Evolutionary conservation across 1,139 yeast genomes (phyloP), one percentile per base, ranked within the genome.

Genomic region (Yamadazyma membranifaciens): DNA sequence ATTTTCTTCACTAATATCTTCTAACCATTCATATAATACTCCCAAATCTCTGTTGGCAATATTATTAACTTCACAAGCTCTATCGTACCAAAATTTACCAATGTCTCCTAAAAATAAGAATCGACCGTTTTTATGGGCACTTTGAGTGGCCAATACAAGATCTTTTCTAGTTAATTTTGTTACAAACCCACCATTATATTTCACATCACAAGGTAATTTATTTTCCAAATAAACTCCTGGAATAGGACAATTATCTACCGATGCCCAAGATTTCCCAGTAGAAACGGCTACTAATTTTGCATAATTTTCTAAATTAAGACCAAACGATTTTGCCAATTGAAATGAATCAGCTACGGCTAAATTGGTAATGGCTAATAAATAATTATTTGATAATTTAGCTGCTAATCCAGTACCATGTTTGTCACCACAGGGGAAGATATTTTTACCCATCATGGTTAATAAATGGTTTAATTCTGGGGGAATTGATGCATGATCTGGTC

Each of bases 221-320:
- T 51, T 51, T 36, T 69, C 75, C 3, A 79, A 73, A 45, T 71
- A 69, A 9, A 72, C 74, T 4, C 78, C 80, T 0, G 75, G 72
- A 34, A 79, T 80, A 2, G 84, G 84, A 55, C 79, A 76, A 56
- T 79, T 79, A 51, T 74, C 80, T 31, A 73, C 80, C 2, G 80
- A 67, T 13, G 83, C 80, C 84, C 84, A 79, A 12, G 78, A 66
- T 50, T 77, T 73, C 31, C 83, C 84, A 6, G 83, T 75, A n/a
- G 81, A 74, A 2, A 75, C 77, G 29, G 80, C 62, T 20, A 79
- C 80, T 45, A 79, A 65, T 41, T 74, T 69, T 17, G 81, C 76
- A 51, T 76, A 77, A 42, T 67, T 62, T 34, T 67, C 56, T 52
- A 76, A 60, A 54, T 78, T 70, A 45, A 79, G 66, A 4, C 81